Conservation (phyloP, 2,329 filamentous ascomycete species). For the Calonectria fujianensis region DNA sequence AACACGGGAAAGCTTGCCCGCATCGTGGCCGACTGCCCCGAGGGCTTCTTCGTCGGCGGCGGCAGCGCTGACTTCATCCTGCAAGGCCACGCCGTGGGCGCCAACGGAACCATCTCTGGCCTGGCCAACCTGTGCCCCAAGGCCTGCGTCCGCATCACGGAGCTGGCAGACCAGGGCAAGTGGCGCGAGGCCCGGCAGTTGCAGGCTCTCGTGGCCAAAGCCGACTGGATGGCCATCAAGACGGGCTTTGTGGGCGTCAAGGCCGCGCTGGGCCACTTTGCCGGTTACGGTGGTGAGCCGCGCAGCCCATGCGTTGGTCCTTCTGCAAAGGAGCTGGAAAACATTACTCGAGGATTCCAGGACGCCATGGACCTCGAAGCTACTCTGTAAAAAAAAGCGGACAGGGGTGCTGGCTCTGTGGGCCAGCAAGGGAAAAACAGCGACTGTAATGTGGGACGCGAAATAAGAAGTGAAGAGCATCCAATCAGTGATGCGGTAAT, state of each 20-base stretch:
- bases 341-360: slow-evolving; percentile 61
- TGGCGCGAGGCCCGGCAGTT: slow-evolving; percentile 60
- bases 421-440: slow-evolving; percentile 22
- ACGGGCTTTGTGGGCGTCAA: slow-evolving; percentile 71
- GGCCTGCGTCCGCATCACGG: slow-evolving; percentile 60
- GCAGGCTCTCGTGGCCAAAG: slow-evolving; percentile 65
- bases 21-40: slow-evolving; percentile 65
- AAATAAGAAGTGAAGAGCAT: slow-evolving; percentile 42
- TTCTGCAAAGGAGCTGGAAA: slow-evolving; percentile 57
- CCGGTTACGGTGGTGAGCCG: slow-evolving; percentile 63
- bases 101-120: slow-evolving; percentile 64
- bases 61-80: slow-evolving; percentile 66
- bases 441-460: slow-evolving; percentile 25
- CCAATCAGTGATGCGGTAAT: slow-evolving; percentile 46
- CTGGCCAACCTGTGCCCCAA: slow-evolving; percentile 63
- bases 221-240: slow-evolving; percentile 68
- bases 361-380: slow-evolving; percentile 58
- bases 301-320: slow-evolving; percentile 62
- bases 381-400: slow-evolving; percentile 43
- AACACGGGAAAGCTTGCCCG: slow-evolving; percentile 78
- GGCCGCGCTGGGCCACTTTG: slow-evolving; percentile 65
- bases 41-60: slow-evolving; percentile 59
- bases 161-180: slow-evolving; percentile 58
- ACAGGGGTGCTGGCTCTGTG: slow-evolving; percentile 14
- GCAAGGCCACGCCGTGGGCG: slow-evolving; percentile 62